phyloP scores from a whole-genome alignment of 208 protist species.

The Leishmania mexicana region DNA sequence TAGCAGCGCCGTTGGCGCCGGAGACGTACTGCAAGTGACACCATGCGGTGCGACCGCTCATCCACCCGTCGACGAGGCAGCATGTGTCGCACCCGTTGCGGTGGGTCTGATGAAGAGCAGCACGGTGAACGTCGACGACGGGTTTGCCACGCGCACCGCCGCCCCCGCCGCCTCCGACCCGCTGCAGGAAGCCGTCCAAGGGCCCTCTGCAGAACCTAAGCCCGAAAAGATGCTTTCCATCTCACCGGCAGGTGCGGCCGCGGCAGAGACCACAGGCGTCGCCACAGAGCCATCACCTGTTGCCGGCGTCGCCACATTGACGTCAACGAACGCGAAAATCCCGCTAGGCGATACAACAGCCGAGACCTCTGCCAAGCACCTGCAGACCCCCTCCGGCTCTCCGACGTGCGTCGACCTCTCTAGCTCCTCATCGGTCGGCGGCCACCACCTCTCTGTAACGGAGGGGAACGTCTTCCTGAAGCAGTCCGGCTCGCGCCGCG shows the following conservation, averaged over 20 bases:
- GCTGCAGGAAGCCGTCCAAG: not conserved
- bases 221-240: not conserved
- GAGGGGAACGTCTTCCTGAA: constrained; percentile 73
- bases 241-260: not conserved
- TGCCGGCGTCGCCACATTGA: constrained; percentile 5
- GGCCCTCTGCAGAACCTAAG: not conserved
- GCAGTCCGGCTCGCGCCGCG: constrained; percentile 66
- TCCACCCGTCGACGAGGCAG: not conserved
- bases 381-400: not conserved
- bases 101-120: not conserved
- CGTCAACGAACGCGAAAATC: constrained; percentile 2
- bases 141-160: not conserved
- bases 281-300: not conserved
- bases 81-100: not conserved
- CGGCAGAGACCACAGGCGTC: not conserved
- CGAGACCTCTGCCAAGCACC: not conserved
- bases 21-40: not conserved
- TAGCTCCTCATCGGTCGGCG: constrained; percentile 67
- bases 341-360: not conserved
- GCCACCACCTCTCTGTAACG: constrained; percentile 79
- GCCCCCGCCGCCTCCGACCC: not conserved
- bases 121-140: not conserved
- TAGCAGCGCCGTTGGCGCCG: not conserved
- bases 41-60: not conserved
- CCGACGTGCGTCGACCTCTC: constrained; percentile 24